Conservation (phyloP, 2,329 filamentous ascomycete species). For the Tothia fuscella region DNA sequence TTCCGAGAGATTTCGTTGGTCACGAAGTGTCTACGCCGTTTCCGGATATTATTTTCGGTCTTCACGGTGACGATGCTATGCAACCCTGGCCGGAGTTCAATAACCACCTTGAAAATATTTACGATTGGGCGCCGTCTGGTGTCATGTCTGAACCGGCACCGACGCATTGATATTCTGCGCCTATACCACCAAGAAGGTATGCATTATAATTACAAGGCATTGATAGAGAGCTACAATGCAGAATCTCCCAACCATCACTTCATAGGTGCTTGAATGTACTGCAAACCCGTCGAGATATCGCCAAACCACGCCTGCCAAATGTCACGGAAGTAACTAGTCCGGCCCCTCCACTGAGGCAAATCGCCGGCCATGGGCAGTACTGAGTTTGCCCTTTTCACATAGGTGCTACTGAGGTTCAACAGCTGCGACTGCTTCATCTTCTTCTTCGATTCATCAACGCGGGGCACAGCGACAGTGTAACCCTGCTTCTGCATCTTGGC, state of each 20-base stretch:
- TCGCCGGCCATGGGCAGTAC: constrained; percentile 37
- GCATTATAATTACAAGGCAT: too few relatives aligned
- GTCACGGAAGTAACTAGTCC: constrained; percentile 32
- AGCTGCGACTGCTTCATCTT: constrained; percentile 28
- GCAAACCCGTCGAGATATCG: constrained; percentile 29
- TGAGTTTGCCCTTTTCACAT: constrained; percentile 32
- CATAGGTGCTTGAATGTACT: constrained; percentile 17
- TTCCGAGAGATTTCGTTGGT: neutral
- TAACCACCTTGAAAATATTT: constrained; percentile 6
- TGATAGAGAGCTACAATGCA: neutral
- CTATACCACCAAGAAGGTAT: too few relatives aligned
- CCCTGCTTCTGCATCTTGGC: constrained; percentile 37
- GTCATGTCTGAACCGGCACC: too few relatives aligned
- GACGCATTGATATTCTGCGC: too few relatives aligned
- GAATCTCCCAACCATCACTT: neutral
- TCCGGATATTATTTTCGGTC: constrained; percentile 8
- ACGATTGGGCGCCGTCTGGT: neutral
- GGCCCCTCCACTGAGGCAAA: constrained; percentile 16
- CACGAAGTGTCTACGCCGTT: neutral
- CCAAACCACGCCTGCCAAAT: constrained; percentile 30
- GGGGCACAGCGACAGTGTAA: constrained; percentile 33
- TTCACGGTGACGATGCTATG: constrained; percentile 7
- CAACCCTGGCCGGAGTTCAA: constrained; percentile 9
- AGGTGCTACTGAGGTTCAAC: constrained; percentile 38
- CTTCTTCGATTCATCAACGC: constrained; percentile 19